A percentile compares a stretch with the other conserved stretches of the same genome.
phyloP scores from a whole-genome alignment of 106 monocot species.

The Dendrobium catenatum region DNA sequence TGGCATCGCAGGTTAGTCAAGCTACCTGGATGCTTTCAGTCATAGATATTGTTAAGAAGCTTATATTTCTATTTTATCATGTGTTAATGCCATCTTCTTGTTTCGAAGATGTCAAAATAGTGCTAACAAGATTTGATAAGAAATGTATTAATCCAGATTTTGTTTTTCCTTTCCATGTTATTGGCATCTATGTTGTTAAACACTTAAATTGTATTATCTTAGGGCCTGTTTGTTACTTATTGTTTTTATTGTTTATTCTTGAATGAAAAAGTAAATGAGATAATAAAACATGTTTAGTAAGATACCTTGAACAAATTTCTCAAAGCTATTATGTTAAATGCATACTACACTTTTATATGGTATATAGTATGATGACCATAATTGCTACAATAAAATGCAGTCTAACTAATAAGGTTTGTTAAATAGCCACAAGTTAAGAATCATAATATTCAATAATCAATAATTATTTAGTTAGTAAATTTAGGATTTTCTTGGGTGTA shows the following conservation, averaged over 20 bases:
- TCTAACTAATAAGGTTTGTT: neutral
- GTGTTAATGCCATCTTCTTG: neutral
- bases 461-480: neutral
- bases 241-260: too few relatives aligned
- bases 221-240: too few relatives aligned
- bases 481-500: neutral
- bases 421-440: neutral
- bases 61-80: neutral
- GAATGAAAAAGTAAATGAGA: too few relatives aligned
- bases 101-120: neutral
- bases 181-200: neutral
- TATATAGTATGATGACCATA: neutral
- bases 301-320: neutral
- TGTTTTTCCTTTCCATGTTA: neutral
- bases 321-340: neutral
- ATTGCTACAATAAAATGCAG: neutral
- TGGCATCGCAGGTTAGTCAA: slow-evolving; percentile 58
- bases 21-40: slow-evolving; percentile 6
- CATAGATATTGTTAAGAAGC: slow-evolving; percentile 1
- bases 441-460: neutral
- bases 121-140: neutral
- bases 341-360: neutral
- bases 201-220: neutral
- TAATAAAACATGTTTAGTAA: too few relatives aligned
- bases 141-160: neutral